Conservation (phyloP, 306 rosid species). For the Spatholobus suberectus region DNA sequence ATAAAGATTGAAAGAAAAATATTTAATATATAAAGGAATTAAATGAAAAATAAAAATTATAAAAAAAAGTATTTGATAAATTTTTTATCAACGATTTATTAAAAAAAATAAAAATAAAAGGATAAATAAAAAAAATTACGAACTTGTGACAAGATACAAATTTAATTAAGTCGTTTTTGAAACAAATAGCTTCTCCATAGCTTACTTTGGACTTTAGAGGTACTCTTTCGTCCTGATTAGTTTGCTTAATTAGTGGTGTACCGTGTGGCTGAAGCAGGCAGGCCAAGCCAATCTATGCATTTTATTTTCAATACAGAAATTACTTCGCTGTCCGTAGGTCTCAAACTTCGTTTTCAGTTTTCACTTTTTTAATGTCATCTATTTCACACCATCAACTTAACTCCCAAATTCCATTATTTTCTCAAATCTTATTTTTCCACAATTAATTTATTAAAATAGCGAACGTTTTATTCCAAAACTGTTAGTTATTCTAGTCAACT, state of each 20-base stretch:
- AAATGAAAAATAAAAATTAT: too few relatives aligned
- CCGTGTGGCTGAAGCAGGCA: conserved; percentile 22
- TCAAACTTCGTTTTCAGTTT: neutral
- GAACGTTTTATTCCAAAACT: neutral
- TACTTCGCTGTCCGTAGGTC: neutral
- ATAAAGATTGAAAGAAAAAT: too few relatives aligned
- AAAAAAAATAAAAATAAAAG: too few relatives aligned
- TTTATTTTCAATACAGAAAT: conserved; percentile 1
- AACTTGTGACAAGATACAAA: too few relatives aligned
- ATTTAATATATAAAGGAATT: too few relatives aligned
- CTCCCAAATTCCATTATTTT: neutral
- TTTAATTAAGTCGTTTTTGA: neutral
- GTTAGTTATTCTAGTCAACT: neutral
- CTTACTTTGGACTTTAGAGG: neutral
- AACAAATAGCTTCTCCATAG: neutral
- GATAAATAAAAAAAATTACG: too few relatives aligned
- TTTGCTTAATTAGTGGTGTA: neutral
- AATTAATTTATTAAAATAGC: neutral
- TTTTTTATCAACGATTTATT: too few relatives aligned
- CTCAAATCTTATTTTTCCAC: neutral
- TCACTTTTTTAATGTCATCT: conserved; percentile 2
- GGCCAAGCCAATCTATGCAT: conserved; percentile 1
- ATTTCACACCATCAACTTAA: neutral
- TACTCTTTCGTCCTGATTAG: neutral
- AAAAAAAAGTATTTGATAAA: too few relatives aligned